These are phyloP conservation scores for Tylopilus sp. DNA, from an alignment of 768 basidiomycete species.

Conservation along the genomic window DNA sequence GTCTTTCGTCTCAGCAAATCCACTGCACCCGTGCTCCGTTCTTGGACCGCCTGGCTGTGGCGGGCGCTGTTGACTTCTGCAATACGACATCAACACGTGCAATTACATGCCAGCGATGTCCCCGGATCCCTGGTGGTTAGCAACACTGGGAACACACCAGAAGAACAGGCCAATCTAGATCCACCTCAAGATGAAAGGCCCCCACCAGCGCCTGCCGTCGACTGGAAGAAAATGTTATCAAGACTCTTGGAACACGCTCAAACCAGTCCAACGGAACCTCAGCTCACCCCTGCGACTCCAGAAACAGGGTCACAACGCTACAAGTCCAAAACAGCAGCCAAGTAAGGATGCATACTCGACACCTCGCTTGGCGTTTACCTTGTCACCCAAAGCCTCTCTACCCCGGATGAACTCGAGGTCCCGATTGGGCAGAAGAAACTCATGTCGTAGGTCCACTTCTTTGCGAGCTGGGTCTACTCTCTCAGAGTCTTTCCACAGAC, in stretches of 20 bases:
- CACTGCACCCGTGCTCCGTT: background rate
- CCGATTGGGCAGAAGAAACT: slow-evolving; percentile 7
- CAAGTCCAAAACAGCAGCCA: background rate
- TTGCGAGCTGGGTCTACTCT: background rate
- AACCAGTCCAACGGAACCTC: too few relatives aligned
- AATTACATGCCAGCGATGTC: background rate
- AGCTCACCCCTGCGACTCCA: slow-evolving; percentile 1
- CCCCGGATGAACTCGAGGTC: background rate
- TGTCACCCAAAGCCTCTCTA: background rate
- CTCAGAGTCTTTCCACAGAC: background rate
- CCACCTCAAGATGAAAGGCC: background rate
- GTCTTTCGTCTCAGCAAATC: background rate
- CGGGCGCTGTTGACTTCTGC: background rate
- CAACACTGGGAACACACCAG: background rate
- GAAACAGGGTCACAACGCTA: slow-evolving; percentile 13
- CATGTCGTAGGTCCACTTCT: slow-evolving; percentile 4
- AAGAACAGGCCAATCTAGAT: background rate
- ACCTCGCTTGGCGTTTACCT: background rate
- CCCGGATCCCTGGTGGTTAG: background rate
- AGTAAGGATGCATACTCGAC: background rate
- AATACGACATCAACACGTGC: background rate
- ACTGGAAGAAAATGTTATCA: background rate
- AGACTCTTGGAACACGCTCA: background rate
- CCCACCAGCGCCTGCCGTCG: background rate
- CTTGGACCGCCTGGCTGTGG: slow-evolving; percentile 1